Conservation (phyloP, 345 rosid species). For the Alliaria petiolata region DNA sequence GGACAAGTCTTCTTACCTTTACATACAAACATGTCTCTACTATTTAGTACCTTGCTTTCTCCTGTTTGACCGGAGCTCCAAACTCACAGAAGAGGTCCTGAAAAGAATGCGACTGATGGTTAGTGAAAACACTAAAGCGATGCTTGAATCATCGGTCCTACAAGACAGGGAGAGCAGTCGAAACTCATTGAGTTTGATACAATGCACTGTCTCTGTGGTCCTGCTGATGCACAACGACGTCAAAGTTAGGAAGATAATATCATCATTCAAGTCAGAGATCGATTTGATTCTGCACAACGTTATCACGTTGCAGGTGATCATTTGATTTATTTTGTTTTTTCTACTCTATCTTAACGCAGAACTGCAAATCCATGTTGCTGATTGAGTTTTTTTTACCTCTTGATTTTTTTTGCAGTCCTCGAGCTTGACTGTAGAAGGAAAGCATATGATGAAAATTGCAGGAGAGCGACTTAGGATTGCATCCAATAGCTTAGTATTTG, state of each 20-base stretch:
- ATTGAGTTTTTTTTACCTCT: no score
- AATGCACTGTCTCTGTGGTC: conserved; percentile 47
- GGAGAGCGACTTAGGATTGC: conserved; percentile 43
- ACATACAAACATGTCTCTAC: conserved; percentile 33
- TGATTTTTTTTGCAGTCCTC: no score
- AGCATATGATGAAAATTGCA: conserved; percentile 42
- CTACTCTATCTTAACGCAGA: no score
- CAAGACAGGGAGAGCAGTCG: conserved; percentile 16
- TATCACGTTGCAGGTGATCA: no score
- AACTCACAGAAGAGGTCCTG: conserved; percentile 46
- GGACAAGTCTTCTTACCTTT: conserved; percentile 20
- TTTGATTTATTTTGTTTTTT: no score
- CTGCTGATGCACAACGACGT: conserved; percentile 50
- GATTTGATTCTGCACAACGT: conserved; percentile 39
- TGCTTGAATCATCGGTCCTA: conserved; percentile 4
- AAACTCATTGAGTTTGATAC: conserved; percentile 34
- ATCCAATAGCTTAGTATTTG: conserved; percentile 20
- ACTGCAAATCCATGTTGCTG: no score
- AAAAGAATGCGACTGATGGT: conserved; percentile 37
- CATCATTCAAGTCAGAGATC: conserved; percentile 43
- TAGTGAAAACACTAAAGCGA: conserved; percentile 29
- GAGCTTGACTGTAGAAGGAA: conserved; percentile 39
- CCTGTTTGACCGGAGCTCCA: conserved; percentile 57
- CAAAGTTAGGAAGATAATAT: conserved; percentile 41
- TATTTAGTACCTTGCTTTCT: conserved; percentile 54